These are phyloP conservation scores for Colletotrichum sp. DNA, from an alignment of 2,329 filamentous ascomycete genomes.

Conservation along the genomic window DNA sequence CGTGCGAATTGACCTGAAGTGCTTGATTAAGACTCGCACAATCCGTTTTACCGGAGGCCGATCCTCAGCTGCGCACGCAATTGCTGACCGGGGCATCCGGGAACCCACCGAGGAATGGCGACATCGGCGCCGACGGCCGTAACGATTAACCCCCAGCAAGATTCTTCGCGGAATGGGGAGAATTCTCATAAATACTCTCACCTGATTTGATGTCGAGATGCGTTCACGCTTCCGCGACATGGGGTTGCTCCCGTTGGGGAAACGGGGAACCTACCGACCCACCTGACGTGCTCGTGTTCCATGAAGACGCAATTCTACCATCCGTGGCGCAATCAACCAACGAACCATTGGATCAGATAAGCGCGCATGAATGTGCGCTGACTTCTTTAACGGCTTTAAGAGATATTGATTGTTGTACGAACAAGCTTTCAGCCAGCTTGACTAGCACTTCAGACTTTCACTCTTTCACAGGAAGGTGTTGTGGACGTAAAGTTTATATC, in stretches of 20 bases:
- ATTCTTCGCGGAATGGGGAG: background rate
- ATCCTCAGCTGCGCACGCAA: background rate
- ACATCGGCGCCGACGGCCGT: background rate
- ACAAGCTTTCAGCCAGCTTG: fast-evolving
- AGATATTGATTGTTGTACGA: background rate
- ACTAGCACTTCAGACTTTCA: fast-evolving
- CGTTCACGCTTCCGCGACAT: background rate
- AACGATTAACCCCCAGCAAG: background rate
- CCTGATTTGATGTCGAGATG: background rate
- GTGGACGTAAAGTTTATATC: background rate
- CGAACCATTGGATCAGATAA: background rate
- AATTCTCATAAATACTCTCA: background rate
- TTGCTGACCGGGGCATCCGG: background rate
- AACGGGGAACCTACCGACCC: background rate
- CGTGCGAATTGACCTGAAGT: too few relatives aligned
- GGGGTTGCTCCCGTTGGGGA: background rate
- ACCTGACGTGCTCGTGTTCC: slow-evolving; percentile 16
- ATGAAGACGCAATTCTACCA: slow-evolving; percentile 10
- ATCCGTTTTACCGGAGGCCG: background rate
- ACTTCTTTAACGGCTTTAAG: fast-evolving
- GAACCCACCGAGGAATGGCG: background rate
- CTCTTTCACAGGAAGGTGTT: fast-evolving
- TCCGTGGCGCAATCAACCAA: background rate
- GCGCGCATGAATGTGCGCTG: background rate
- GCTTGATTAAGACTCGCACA: background rate